A percentile compares a stretch with the other conserved stretches of the same genome.
Evolutionary conservation across 441 rosid species (phyloP).

Genomic region (Eruca vesicaria): DNA sequence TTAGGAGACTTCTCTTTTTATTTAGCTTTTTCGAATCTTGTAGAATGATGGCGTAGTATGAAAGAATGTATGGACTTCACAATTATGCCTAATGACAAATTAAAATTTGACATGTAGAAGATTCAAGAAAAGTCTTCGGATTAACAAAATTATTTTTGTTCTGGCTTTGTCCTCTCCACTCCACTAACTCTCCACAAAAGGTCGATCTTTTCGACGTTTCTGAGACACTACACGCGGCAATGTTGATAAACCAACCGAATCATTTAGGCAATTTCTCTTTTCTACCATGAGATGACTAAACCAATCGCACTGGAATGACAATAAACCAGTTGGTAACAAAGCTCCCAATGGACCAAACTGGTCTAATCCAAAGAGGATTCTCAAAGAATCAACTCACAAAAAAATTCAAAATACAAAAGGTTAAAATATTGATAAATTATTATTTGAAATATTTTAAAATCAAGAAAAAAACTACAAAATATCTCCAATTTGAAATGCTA

Average conservation of each 20-base stretch:
- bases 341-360: neutral
- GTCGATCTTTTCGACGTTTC: constrained; percentile 9
- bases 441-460: no score
- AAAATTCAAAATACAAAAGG: no score
- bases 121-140: neutral
- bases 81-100: neutral
- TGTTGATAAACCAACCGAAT: neutral
- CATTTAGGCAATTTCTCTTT: neutral
- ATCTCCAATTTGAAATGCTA: neutral
- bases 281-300: neutral
- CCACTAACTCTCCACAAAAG: neutral
- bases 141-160: neutral
- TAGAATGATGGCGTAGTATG: neutral
- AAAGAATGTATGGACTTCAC: neutral
- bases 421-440: no score
- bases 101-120: neutral
- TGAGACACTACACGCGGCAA: constrained; percentile 5
- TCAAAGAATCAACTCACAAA: neutral
- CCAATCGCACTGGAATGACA: neutral
- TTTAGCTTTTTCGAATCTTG: neutral
- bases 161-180: neutral
- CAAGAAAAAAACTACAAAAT: no score
- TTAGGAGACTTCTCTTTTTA: neutral
- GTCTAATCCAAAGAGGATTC: neutral
- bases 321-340: neutral